A percentile compares a stretch with the other conserved stretches of the same genome.
phyloP scores from a whole-genome alignment of 2,329 filamentous ascomycete species.

The Calonectria ilicicola region DNA sequence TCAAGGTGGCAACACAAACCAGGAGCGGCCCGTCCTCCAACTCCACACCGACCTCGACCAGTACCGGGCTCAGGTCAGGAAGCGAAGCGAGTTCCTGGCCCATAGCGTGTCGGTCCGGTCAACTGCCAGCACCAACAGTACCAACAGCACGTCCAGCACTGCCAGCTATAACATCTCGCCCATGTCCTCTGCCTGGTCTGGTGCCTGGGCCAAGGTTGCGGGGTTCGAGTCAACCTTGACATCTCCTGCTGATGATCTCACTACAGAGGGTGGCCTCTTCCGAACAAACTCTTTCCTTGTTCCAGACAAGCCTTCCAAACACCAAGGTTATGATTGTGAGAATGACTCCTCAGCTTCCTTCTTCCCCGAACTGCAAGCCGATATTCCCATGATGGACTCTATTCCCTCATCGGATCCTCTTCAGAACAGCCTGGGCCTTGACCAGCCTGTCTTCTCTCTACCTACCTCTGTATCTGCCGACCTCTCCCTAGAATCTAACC shows the following conservation, averaged over 20 bases:
- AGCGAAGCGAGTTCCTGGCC: slow-evolving; percentile 57
- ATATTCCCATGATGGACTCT: slow-evolving; percentile 50
- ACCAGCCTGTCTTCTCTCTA: slow-evolving; percentile 52
- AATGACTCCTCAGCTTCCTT: slow-evolving; percentile 46
- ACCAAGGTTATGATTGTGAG: slow-evolving; percentile 40
- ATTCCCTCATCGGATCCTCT: slow-evolving; percentile 45
- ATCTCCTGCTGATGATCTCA: slow-evolving; percentile 57
- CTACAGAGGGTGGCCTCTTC: slow-evolving; percentile 48
- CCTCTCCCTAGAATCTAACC: slow-evolving; percentile 50
- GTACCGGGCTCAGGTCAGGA: slow-evolving; percentile 43
- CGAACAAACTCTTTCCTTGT: slow-evolving; percentile 37
- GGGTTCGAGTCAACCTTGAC: slow-evolving; percentile 58
- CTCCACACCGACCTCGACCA: slow-evolving; percentile 53
- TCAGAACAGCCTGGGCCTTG: slow-evolving; percentile 44
- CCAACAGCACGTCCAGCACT: slow-evolving; percentile 51
- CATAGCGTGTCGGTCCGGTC: slow-evolving; percentile 63
- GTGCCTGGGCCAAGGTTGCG: slow-evolving; percentile 54
- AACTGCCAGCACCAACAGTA: slow-evolving; percentile 54
- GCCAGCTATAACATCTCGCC: slow-evolving; percentile 60
- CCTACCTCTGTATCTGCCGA: slow-evolving; percentile 49
- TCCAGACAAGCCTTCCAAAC: slow-evolving; percentile 36
- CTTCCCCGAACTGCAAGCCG: slow-evolving; percentile 58
- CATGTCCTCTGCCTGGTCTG: slow-evolving; percentile 54
- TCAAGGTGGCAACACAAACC: slow-evolving; percentile 25
- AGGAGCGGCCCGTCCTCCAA: slow-evolving; percentile 53